Evolutionary conservation across 176 grass and related monocot genomes (phyloP).

Genomic region (Carex parvula): DNA sequence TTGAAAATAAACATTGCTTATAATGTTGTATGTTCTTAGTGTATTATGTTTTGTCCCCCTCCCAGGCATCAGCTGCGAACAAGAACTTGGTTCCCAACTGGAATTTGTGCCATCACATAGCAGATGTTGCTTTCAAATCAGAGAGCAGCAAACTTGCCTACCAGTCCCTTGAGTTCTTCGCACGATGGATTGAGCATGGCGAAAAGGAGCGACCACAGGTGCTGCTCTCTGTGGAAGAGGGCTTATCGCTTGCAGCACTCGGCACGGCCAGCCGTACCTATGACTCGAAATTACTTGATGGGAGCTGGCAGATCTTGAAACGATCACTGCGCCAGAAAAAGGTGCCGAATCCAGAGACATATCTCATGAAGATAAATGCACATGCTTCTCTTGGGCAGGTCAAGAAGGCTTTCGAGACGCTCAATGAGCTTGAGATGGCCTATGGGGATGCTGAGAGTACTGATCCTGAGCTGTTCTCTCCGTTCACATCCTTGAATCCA

Average conservation of each 20-base stretch:
- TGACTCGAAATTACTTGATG: conserved; percentile 61
- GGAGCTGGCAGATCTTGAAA: conserved; percentile 65
- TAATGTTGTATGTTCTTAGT: not conserved
- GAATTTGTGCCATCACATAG: conserved; percentile 56
- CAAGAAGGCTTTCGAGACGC: conserved; percentile 67
- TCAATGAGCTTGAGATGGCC: conserved; percentile 84
- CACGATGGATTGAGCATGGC: conserved; percentile 73
- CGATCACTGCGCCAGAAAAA: conserved; percentile 71
- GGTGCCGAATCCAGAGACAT: conserved; percentile 64
- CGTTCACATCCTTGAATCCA: conserved; percentile 82
- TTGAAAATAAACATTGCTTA: not conserved
- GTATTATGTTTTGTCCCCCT: not conserved
- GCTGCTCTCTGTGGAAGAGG: conserved; percentile 77
- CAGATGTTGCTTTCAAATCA: conserved; percentile 71
- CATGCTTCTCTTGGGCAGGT: conserved; percentile 83
- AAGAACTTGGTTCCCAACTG: conserved; percentile 74
- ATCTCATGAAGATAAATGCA: conserved; percentile 91
- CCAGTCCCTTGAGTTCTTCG: conserved; percentile 67
- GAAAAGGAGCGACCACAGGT: conserved; percentile 44
- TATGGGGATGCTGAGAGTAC: conserved; percentile 52
- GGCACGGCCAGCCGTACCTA: conserved; percentile 59
- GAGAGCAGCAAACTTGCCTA: conserved; percentile 77
- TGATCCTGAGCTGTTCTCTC: conserved; percentile 85
- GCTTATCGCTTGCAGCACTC: conserved; percentile 70
- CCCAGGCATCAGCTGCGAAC: conserved; percentile 71